phyloP scores from a whole-genome alignment of 768 basidiomycete species.

The Mycena galopus region DNA sequence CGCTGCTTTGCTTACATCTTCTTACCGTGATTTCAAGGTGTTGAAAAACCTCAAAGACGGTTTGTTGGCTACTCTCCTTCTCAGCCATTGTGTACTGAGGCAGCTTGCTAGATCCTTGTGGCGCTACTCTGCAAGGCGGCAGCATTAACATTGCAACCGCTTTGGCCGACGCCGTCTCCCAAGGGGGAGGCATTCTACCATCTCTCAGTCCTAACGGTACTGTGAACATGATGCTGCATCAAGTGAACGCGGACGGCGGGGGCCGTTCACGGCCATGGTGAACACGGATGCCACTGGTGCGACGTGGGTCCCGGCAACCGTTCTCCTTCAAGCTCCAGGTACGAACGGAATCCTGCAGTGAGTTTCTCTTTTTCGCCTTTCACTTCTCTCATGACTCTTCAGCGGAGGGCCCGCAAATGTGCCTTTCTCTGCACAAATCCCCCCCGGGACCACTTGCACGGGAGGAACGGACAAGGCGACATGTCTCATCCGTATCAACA shows the following conservation, averaged over 20 bases:
- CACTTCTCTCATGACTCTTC: constrained; percentile 11
- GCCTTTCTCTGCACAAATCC: constrained; percentile 45
- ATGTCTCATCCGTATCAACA: constrained; percentile 53
- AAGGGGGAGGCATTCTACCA: constrained; percentile 40
- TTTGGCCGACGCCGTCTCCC: constrained; percentile 28
- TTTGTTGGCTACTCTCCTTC: neutral
- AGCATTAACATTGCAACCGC: constrained; percentile 40
- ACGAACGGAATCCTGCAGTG: constrained; percentile 38
- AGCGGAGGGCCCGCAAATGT: constrained; percentile 41
- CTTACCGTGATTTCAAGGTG: constrained; percentile 2
- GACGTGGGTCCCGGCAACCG: constrained; percentile 37
- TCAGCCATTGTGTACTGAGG: neutral
- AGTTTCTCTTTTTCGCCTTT: constrained; percentile 4
- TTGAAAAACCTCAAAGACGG: constrained; percentile 38
- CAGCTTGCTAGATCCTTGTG: constrained; percentile 38
- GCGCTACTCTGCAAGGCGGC: constrained; percentile 41
- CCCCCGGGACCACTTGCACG: constrained; percentile 49
- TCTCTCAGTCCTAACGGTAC: constrained; percentile 40
- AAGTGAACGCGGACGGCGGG: constrained; percentile 49
- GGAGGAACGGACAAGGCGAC: constrained; percentile 46
- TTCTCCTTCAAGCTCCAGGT: constrained; percentile 43
- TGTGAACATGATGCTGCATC: constrained; percentile 42
- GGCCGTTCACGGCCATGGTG: constrained; percentile 44
- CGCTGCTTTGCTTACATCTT: neutral
- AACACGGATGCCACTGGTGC: constrained; percentile 44